These are phyloP conservation scores for Exutisphaerella laricina DNA, from an alignment of 2,329 filamentous ascomycete species.

Conservation along the genomic window DNA sequence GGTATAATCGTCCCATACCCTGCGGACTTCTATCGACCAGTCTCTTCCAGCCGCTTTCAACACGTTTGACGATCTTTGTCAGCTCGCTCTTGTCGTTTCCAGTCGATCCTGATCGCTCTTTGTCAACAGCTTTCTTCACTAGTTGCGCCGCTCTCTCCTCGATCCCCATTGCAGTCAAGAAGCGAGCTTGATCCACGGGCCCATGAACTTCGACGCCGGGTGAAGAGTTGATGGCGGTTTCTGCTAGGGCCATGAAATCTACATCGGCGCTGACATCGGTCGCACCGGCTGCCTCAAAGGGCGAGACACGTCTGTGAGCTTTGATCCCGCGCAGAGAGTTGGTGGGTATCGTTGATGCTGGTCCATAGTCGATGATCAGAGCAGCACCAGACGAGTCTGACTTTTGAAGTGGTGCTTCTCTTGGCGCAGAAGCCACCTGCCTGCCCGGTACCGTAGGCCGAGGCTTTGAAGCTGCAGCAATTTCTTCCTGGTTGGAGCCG, in stretches of 20 bases:
- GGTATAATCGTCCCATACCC: slow-evolving; percentile 94
- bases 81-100: slow-evolving; percentile 35
- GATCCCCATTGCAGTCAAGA: slow-evolving; percentile 77
- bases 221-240: slow-evolving; percentile 69
- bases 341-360: slow-evolving; percentile 67
- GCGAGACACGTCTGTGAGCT: slow-evolving; percentile 67
- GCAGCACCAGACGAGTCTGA: slow-evolving; percentile 70
- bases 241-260: slow-evolving; percentile 82
- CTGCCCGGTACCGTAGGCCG: slow-evolving; percentile 21
- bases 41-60: slow-evolving; percentile 72
- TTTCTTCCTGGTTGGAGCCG: slow-evolving; percentile 43
- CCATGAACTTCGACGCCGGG: slow-evolving; percentile 86
- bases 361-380: slow-evolving; percentile 93
- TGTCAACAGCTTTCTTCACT: slow-evolving; percentile 41
- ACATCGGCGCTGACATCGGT: slow-evolving; percentile 91
- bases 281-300: slow-evolving; percentile 71
- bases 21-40: slow-evolving; percentile 75
- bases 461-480: slow-evolving; percentile 13
- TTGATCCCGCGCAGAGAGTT: slow-evolving; percentile 90
- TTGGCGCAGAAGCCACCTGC: slow-evolving; percentile 26
- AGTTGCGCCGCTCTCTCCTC: slow-evolving; percentile 67
- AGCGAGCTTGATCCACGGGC: slow-evolving; percentile 77
- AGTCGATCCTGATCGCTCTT: slow-evolving; percentile 31
- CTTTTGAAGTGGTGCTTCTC: slow-evolving; percentile 44
- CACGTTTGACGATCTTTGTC: slow-evolving; percentile 51